phyloP scores from a whole-genome alignment of 2,329 filamentous ascomycete genomes.

The Fusarium drepaniforme region DNA sequence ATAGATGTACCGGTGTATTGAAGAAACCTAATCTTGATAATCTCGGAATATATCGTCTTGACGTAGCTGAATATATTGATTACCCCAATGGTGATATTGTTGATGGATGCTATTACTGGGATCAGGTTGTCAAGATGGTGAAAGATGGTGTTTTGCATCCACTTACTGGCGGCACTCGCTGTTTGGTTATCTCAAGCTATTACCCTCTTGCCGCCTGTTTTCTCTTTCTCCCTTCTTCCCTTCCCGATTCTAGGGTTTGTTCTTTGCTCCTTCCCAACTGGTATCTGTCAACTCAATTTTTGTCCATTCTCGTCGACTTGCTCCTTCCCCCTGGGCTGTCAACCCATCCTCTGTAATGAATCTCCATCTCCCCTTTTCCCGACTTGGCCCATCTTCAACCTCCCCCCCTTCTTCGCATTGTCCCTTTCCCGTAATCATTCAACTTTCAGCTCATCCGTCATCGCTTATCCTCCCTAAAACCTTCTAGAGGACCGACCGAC shows the following conservation, averaged over 20 bases:
- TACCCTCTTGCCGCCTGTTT: not conserved
- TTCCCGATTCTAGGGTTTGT: not conserved
- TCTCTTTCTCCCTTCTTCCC: not conserved
- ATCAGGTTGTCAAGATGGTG: not conserved
- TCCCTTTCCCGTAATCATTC: conserved; percentile 27
- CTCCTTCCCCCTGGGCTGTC: conserved; percentile 13
- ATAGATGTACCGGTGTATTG: not conserved
- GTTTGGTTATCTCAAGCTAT: conserved; percentile 6
- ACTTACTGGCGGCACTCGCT: conserved; percentile 6
- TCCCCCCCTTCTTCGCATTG: conserved; percentile 20
- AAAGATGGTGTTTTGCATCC: conserved; percentile 6
- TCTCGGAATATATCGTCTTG: not conserved
- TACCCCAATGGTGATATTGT: not conserved
- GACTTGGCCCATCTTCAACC: conserved; percentile 1
- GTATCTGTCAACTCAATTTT: not conserved
- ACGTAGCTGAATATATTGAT: not conserved
- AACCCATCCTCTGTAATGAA: conserved; percentile 16
- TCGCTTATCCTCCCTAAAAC: conserved; percentile 33
- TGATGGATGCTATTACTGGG: not conserved
- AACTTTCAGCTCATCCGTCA: conserved; percentile 36
- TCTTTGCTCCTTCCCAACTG: conserved; percentile 12
- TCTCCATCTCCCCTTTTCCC: conserved; percentile 15
- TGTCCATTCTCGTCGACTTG: not conserved
- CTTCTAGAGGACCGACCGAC: conserved; percentile 25
- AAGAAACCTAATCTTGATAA: not conserved